phyloP scores from a whole-genome alignment of 106 monocot species.

The Hemerocallis citrina region DNA sequence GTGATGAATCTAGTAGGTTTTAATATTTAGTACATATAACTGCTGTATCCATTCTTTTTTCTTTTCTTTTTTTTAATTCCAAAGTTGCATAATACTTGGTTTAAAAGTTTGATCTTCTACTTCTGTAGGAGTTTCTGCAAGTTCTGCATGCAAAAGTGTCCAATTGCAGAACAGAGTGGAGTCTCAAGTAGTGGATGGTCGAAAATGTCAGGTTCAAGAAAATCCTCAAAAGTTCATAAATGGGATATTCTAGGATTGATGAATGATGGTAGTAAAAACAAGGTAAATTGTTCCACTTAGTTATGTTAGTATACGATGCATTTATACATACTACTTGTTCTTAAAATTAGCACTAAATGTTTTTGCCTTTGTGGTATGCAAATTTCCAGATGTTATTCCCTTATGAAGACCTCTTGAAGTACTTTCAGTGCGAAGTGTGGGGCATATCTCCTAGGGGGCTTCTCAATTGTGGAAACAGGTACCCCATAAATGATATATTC shows the following conservation, averaged over 20 bases:
- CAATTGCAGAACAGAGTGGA: no score
- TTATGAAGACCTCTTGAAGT: conserved; percentile 1
- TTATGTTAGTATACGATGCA: not conserved
- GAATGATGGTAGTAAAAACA: conserved; percentile 2
- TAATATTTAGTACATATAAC: conserved; percentile 34
- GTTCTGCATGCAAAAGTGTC: no score
- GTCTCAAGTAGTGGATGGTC: no score
- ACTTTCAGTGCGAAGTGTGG: no score
- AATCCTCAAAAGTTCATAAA: conserved; percentile 6
- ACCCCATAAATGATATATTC: no score
- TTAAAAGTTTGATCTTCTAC: no score
- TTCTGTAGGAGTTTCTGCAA: not conserved
- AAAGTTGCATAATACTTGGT: conserved; percentile 1
- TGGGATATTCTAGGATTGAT: conserved; percentile 1
- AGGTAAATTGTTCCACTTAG: not conserved
- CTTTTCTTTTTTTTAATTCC: not conserved
- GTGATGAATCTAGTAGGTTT: no score
- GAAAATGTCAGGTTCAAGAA: not conserved
- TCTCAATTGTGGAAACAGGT: no score
- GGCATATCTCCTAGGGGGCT: no score
- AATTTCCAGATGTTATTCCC: conserved; percentile 14
- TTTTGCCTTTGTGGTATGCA: not conserved
- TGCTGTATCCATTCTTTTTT: no score
- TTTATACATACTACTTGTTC: not conserved
- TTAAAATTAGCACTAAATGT: no score